phyloP scores from a whole-genome alignment of 345 rosid genomes.

The Acer campestre region DNA sequence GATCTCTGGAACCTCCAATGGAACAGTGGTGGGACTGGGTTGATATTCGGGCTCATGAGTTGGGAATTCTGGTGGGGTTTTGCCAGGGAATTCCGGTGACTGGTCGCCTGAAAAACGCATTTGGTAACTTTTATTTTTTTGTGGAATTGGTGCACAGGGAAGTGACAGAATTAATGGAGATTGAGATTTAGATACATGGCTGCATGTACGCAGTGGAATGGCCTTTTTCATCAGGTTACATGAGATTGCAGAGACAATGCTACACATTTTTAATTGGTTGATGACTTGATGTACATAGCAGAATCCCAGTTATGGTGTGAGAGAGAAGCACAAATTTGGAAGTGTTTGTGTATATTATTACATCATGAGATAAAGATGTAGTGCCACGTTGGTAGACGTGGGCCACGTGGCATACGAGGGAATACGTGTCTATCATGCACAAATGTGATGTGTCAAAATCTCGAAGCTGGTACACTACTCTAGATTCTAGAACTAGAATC shows the following conservation, averaged over 20 bases:
- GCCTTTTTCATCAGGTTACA: constrained; percentile 12
- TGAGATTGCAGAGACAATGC: constrained; percentile 4
- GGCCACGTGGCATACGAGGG: neutral
- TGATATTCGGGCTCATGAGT: neutral
- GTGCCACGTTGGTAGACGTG: neutral
- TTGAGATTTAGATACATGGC: neutral
- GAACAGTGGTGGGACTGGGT: constrained; percentile 13
- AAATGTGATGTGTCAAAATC: neutral
- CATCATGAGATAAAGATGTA: neutral
- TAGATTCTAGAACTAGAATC: too few species aligned
- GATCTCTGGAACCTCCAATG: constrained; percentile 23
- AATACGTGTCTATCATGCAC: neutral
- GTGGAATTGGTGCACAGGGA: neutral
- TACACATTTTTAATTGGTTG: neutral
- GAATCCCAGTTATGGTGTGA: neutral
- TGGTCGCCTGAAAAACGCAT: neutral
- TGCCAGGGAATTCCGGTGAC: constrained; percentile 7
- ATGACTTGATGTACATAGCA: neutral
- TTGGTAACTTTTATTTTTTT: neutral
- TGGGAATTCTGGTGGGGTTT: constrained; percentile 27
- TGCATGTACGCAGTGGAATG: neutral
- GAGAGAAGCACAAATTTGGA: neutral
- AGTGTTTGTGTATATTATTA: neutral
- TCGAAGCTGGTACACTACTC: too few species aligned
- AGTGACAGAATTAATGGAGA: neutral